Evolutionary conservation across 1,284 basidiomycete genomes (phyloP).

Genomic region (Ceratobasidium sp.): DNA sequence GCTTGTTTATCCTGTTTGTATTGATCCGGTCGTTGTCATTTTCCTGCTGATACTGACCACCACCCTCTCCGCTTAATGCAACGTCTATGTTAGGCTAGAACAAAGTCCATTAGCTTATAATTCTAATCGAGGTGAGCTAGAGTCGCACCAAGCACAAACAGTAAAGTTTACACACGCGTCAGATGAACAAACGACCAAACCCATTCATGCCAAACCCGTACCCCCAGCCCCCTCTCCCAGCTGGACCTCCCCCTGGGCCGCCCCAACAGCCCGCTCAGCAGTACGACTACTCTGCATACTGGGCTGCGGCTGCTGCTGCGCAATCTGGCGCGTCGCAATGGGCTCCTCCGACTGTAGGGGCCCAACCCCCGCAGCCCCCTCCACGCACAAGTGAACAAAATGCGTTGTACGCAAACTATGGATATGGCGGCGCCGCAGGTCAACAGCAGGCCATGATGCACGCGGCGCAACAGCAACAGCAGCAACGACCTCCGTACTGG

Average conservation of each 20-base stretch:
- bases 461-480: conserved; percentile 59
- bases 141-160: neutral
- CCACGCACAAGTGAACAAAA: conserved; percentile 59
- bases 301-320: conserved; percentile 63
- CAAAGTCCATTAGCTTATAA: neutral
- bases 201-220: conserved; percentile 45
- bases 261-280: conserved; percentile 56
- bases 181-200: conserved; percentile 46
- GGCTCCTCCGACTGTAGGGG: conserved; percentile 61
- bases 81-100: neutral
- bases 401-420: conserved; percentile 83
- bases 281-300: conserved; percentile 74
- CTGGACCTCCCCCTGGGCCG: conserved; percentile 70
- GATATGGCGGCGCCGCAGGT: conserved; percentile 62
- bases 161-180: neutral
- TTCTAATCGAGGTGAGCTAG: neutral
- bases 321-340: conserved; percentile 58
- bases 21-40: neutral
- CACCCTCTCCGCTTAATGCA: neutral
- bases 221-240: conserved; percentile 73
- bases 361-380: conserved; percentile 58
- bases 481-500: conserved; percentile 54
- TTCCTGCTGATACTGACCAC: neutral
- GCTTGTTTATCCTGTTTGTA: neutral
- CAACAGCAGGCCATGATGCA: conserved; percentile 31